Base-by-base conservation (phyloP, 768 basidiomycete genomes). In the Termitomyces sp. region DNA sequence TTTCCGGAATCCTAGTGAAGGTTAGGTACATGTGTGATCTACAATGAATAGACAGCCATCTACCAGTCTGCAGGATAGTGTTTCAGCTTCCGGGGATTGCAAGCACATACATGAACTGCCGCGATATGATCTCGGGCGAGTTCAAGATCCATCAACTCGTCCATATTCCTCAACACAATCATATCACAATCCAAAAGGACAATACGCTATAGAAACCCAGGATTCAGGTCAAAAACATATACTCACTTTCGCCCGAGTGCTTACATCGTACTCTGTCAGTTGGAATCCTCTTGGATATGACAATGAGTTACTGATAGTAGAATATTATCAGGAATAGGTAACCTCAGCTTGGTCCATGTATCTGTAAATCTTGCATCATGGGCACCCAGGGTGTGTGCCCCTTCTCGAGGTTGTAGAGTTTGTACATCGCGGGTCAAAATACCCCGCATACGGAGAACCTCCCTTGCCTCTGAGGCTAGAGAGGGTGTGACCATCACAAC, bases 51-150 rank as follows among this genome's bases (percentile, higher is more conserved):
- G 27, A 29, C 36, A 49, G 75, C 68, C 52, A 80, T 66, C 66
- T 61, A 81, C 97, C 96, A 99, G 68, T 97, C 94, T 4, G 71
- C 64, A 8, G 96, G 96, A 72, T 99, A 99, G 69, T 95, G 92
- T 2, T 78, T 59, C 20, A 96, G 69, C 67, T 84, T 87, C 39
- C 85, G 82, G 7, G 95, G 96, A 71, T 99, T 99, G 75, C 96
- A 99, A 4, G 94, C 86, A 67, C 96, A 99, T 14, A 85, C 94
- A 62, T 96, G 95, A 0, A 77, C 81, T 0, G 94, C 94, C 5
- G 92, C 94, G 57, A 98, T 94, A 71, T 87, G 84, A 60, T 86
- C 90, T 20, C 69, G 58, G 2, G 78, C 79, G 5, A 96, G 73
- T 31, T 75, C 69, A 53, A 91, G 71, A 46, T 87, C 83, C 73